phyloP scores from a whole-genome alignment of 139 green algal genomes.

The Micractinium sp. region DNA sequence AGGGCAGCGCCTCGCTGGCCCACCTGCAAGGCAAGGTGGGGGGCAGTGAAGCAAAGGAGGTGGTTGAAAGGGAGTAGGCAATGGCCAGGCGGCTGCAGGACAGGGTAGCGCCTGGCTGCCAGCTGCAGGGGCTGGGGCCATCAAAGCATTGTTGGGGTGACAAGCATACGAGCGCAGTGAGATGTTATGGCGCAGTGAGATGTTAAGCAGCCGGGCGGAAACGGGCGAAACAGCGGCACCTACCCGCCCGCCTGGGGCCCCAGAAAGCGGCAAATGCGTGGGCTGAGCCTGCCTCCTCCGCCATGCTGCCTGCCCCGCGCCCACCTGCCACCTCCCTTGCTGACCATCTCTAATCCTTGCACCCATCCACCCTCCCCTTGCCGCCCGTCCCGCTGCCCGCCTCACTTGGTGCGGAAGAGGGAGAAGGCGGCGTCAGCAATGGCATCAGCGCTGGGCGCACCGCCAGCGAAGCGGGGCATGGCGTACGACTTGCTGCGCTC shows the following conservation, averaged over 20 bases:
- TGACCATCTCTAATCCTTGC: too few species aligned
- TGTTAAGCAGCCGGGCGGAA: too few species aligned
- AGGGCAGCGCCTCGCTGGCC: conserved; percentile 62
- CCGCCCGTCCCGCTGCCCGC: not conserved
- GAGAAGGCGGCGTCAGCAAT: conserved; percentile 47
- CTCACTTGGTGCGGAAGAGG: conserved; percentile 42
- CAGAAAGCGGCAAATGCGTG: not conserved
- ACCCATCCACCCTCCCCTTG: not conserved
- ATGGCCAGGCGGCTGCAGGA: conserved; percentile 68
- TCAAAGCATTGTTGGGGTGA: too few species aligned
- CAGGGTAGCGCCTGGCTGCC: conserved; percentile 65
- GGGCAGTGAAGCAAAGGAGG: not conserved
- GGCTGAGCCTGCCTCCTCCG: not conserved
- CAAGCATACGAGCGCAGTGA: too few species aligned
- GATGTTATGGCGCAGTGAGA: too few species aligned
- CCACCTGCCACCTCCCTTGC: too few species aligned
- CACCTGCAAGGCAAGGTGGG: conserved; percentile 20
- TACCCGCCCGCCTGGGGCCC: too few species aligned
- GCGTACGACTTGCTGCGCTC: conserved; percentile 59
- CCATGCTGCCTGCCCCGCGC: not conserved
- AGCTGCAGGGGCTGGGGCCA: too few species aligned
- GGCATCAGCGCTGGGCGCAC: conserved; percentile 25
- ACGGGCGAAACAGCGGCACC: too few species aligned
- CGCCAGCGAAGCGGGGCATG: conserved; percentile 57
- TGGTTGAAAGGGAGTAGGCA: not conserved